phyloP scores from a whole-genome alignment of 192 early-diverging fungal species.

The Linderina pennispora region DNA sequence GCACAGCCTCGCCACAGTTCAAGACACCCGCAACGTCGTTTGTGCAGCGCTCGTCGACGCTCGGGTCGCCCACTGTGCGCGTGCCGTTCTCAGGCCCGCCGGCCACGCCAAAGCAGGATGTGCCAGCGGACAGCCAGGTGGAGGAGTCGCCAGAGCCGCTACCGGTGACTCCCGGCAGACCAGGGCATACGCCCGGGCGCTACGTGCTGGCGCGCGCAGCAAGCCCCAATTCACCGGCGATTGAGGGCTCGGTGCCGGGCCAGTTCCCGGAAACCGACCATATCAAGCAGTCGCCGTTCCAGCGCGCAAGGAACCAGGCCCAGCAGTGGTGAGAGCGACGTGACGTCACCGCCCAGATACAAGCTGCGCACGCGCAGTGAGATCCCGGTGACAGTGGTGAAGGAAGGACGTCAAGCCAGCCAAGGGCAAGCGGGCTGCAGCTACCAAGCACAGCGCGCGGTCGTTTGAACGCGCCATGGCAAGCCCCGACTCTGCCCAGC shows the following conservation, averaged over 20 bases:
- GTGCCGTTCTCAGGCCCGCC: slow-evolving; percentile 35
- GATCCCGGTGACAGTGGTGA: too few species aligned
- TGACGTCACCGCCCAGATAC: too few species aligned
- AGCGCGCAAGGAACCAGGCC: slow-evolving; percentile 4
- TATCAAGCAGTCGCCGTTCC: slow-evolving; percentile 22
- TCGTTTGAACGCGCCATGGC: too few species aligned
- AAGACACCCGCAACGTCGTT: too few species aligned
- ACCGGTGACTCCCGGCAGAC: slow-evolving; percentile 1
- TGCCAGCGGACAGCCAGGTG: not conserved
- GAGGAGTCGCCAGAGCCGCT: too few species aligned
- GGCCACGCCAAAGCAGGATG: slow-evolving; percentile 15
- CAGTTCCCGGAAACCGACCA: slow-evolving; percentile 2
- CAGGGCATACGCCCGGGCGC: slow-evolving; percentile 8
- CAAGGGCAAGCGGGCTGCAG: too few species aligned
- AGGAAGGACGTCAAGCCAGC: too few species aligned
- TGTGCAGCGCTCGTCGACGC: too few species aligned
- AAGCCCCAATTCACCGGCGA: slow-evolving; percentile 1
- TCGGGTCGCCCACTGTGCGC: not conserved
- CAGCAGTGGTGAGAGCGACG: not conserved
- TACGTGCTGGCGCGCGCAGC: slow-evolving; percentile 2
- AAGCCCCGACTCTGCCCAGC: too few species aligned
- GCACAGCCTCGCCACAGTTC: not conserved
- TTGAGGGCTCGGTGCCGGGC: slow-evolving; percentile 5
- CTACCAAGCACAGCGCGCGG: too few species aligned
- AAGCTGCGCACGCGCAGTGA: too few species aligned